Base-by-base conservation (phyloP, 2,329 filamentous ascomycete species). In the Pseudodiploospora longispora region DNA sequence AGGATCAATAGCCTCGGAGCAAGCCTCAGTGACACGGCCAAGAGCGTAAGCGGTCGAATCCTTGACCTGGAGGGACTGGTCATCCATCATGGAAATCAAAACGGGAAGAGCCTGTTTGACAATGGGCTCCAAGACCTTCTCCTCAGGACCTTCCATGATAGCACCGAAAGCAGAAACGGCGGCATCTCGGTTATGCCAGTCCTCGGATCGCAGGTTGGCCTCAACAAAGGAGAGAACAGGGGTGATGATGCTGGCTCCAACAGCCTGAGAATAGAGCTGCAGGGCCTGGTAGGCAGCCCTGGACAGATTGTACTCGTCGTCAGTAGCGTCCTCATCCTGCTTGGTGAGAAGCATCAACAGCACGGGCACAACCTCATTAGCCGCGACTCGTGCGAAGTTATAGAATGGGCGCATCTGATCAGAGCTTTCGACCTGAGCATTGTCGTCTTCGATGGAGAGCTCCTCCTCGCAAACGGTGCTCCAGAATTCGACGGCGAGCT, bases 401-500 rank as follows among this genome's bases (percentile, higher is more conserved):
- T 93, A 96, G 69, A 93, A 95, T 10, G 88, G 87, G 47, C 93
- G 83, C 68, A 91, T 80, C 67, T 95, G 87, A 45, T 87, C 83
- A 12, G 84, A 80, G 59, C 80, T 87, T 58, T 95, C 87, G 47
- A 76, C 69, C 63, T 75, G 60, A 29, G 82, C 77, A 65, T 98
- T 98, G 67, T 98, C 93, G 60, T 98, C 93, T 62, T 98, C 93
- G 58, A 98, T 97, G 52, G 85, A 85, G 57, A 96, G 91, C 67
- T 98, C 93, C 69, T 98, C 93, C 65, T 98, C 93, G 66, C 93
- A 98, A 40, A 98, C 93, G n/a, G 93, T 96, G 74, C 91, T 97
- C 93, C 93, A 98, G 72, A 98, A 98, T 65, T 98, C 93, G 54
- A 98, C 89, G 33, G 93, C 93, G 45, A 98, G 77, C 76, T 98